Evolutionary conservation across 2,329 filamentous ascomycete species (phyloP), one percentile per base, ranked within the genome.

Genomic region (Periconia sp.): DNA sequence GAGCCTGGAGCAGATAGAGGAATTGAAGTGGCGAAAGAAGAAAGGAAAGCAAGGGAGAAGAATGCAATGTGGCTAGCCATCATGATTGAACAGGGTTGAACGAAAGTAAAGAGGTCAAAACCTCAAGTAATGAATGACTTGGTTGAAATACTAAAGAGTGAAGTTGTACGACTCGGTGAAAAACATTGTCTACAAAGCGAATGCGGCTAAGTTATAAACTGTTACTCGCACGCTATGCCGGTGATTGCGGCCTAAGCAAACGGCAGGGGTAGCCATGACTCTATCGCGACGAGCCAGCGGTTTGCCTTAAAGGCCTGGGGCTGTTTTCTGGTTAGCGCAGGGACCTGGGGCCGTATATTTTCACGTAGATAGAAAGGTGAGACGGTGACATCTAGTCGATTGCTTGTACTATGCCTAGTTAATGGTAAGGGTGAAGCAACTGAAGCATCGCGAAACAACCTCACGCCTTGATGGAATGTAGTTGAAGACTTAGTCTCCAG

Each of bases 41-140:
- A 45, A 45, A 45, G 43, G 15, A 45, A 45, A 31, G 43, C 43
- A 45, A 45, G 43, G 30, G 43, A n/a, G 2, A 45, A 31, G 23
- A 45, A 30, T 31, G 43, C 43, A 45, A 45, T 15, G 17, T 45
- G 43, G 43, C 23, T 45, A n/a, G 43, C 43, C 43, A 45, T 45
- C n/a, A 44, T 37, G 33, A 5, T 13, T 37, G 33, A 14, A 37
- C 6, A 37, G 15, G 33, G 33, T 13, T 37, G 10, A 45, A 45
- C 9, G 43, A 45, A 31, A 31, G 43, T 45, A 33, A 45, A 8
- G 43, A 45, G 43, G 43, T n/a, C 13, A 44, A 44, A 10, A 45
- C 43, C 43, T 45, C 43, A 19, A 23, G 20, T 27, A 44, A n/a
- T 45, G 43, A 45, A 14, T 20, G 42, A 20, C 9, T 23, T 45